Percentiles rank a stretch among this genome's conserved stretches.
These are phyloP conservation scores for Luvunga scandens DNA, from an alignment of 345 rosid species.

Conservation along the genomic window DNA sequence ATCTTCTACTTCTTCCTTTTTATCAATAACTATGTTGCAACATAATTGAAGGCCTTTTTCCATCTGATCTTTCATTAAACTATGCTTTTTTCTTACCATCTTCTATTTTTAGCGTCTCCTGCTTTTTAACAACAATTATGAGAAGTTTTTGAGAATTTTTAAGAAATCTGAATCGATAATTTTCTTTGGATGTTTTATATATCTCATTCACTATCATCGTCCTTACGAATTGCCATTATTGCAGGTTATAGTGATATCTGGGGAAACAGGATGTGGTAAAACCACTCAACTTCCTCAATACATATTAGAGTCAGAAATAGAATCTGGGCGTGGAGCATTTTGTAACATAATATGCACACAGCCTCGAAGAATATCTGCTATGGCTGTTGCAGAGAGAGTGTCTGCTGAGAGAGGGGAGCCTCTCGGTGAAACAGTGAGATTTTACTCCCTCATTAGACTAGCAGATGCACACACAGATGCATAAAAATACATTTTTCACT, in stretches of 20 bases:
- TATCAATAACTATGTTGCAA: too few species aligned
- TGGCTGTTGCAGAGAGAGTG: constrained; percentile 96
- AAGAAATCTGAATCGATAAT: background rate
- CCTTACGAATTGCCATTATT: constrained; percentile 11
- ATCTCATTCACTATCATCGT: background rate
- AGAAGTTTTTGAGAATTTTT: background rate
- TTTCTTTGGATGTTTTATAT: background rate
- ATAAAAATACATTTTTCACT: background rate
- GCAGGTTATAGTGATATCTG: constrained; percentile 92
- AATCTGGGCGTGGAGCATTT: constrained; percentile 98
- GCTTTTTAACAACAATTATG: background rate
- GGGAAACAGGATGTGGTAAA: constrained; percentile 99
- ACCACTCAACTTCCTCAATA: constrained; percentile 99
- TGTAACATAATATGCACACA: constrained; percentile 97
- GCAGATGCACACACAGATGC: constrained; percentile 8
- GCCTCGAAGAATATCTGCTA: constrained; percentile 97
- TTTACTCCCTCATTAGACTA: constrained; percentile 17
- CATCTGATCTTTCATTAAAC: too few species aligned
- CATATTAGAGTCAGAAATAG: constrained; percentile 91
- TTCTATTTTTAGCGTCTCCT: too few species aligned
- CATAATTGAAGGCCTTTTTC: background rate
- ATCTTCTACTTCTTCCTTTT: too few species aligned
- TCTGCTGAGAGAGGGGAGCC: constrained; percentile 97
- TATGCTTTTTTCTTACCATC: too few species aligned
- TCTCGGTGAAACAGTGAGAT: constrained; percentile 89